A percentile compares a stretch with the other conserved stretches of the same genome.
These are phyloP conservation scores for Medicago ruthenica DNA, from an alignment of 306 rosid genomes.

Conservation along the genomic window DNA sequence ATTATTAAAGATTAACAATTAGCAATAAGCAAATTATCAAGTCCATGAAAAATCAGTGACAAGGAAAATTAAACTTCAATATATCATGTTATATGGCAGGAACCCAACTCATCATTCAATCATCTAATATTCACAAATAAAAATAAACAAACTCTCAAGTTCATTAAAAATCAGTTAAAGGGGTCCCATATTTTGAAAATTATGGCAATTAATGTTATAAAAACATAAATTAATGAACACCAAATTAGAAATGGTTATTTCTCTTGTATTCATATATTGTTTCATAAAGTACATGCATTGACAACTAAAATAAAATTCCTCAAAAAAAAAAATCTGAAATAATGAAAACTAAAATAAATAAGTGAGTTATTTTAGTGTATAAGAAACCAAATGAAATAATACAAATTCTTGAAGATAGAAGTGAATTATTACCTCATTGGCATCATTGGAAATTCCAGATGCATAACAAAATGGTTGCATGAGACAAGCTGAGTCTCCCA, in stretches of 20 bases:
- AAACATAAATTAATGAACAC: constrained; percentile 5
- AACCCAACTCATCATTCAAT: background rate
- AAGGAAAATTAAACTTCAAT: background rate
- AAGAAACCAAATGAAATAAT: constrained; percentile 24
- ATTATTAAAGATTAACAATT: background rate
- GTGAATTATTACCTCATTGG: constrained; percentile 69
- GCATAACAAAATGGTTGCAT: constrained; percentile 91
- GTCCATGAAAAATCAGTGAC: background rate
- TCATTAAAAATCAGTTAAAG: constrained; percentile 5
- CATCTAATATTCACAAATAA: background rate
- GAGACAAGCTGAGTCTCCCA: constrained; percentile 94
- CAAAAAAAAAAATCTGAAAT: background rate
- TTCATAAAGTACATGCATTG: constrained; percentile 24
- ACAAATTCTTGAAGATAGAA: constrained; percentile 9
- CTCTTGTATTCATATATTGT: constrained; percentile 10
- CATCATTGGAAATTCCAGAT: constrained; percentile 75
- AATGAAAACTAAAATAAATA: background rate
- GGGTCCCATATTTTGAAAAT: background rate
- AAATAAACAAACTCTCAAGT: constrained; percentile 3
- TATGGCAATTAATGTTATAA: background rate
- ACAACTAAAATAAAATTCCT: background rate
- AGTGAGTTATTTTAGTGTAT: background rate
- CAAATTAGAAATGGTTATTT: background rate
- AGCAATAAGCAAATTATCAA: background rate
- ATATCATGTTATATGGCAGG: background rate